Base-by-base conservation (phyloP, 768 basidiomycete genomes). In the Tulasnella calospora region DNA sequence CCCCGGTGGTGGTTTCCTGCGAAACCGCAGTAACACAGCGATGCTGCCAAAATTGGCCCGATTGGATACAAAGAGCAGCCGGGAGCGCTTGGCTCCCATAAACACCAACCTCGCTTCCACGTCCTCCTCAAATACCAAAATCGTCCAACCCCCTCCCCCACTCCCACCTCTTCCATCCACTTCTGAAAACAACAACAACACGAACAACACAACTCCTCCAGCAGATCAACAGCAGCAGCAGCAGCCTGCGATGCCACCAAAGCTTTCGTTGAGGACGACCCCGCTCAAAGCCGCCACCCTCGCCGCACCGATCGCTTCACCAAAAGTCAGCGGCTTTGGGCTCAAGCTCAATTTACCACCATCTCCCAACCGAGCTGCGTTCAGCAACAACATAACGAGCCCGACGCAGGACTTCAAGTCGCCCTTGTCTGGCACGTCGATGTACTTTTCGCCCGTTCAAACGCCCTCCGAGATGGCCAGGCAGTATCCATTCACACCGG, bases 391-490 rank as follows among this genome's bases (percentile, higher is more conserved):
- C 44, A 41, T 36, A 10, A 30, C 21, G 41, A 40, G 23, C 19
- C 78, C 78, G 13, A 44, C 61, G 72, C 21, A 47, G 57, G 44
- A 74, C 51, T 36, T 69, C 40, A 72, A 73, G 70, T 51, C 36
- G 27, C 73, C 76, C 67, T n/a, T 61, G 73, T 79, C 78, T 17
- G 78, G 57, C 27, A 78, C 69, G 40, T 79, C 69, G 40, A 40
- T 74, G 46, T 79, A 46, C 73, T 80, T 57, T 35, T 79, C 77
- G 19, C 77, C 70, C 13, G 78, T 72, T 15, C 74, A 69, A 80
- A 85, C 78, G 75, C 83, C 19, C 80, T 80, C 23, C 87, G 88
- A 78, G 85, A 87, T 74, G 84, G 86, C 77, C 87, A 89, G 19
- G 57, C 61, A 69, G 71, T 76, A 71, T 80, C 67, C 72, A 79